Base-by-base conservation (phyloP, 306 rosid genomes). In the Trifolium dubium region DNA sequence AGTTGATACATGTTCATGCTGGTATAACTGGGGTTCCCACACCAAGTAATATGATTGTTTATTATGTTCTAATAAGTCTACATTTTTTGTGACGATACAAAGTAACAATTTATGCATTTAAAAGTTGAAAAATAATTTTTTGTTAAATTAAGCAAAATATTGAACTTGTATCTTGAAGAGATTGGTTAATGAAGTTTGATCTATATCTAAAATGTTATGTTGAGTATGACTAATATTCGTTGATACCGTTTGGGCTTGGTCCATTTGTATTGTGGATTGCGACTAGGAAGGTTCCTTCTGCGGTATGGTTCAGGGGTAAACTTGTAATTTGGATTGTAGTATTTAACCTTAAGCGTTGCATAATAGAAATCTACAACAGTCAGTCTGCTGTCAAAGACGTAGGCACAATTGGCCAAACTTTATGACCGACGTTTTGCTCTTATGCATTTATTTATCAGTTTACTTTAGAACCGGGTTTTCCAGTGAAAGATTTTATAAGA, bases 11-110 rank as follows among this genome's bases (percentile, higher is more conserved):
- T 77, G 85, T 94, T 70, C 80, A 87, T 32, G 79, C 89, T 44
- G 86, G 74, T 85, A 87, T 86, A 75, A 77, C 62, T 44, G 72
- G 83, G 18, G 91, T 92, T 77, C 98, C 98, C 64, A 91, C 97
- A 46, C 89, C 95, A 81, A 73, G 97, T 92, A 86, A 86, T 93
- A 58, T 10, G 6, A 37, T 76, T 66, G 30, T 47, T 83, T 30
- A 44, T 17, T 64, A 1, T 35, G 14, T 41, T 63, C 58, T 14
- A 41, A 41, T 15, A 39, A 60, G 23, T 58, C 32, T 8, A 32
- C 44, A 9, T 2, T 10, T 61, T 51, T 53, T 49, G n/a, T 18
- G 5, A 54, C 32, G 19, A 19, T 54, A 8, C 31, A 54, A 59
- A 31, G 69, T 47, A 10, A 34, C 54, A 7, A 5, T 8, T 62